Evolutionary conservation across 169 alveolate genomes (phyloP), one percentile per base, ranked within the genome.

Genomic region (Sarcocystis neurona): DNA sequence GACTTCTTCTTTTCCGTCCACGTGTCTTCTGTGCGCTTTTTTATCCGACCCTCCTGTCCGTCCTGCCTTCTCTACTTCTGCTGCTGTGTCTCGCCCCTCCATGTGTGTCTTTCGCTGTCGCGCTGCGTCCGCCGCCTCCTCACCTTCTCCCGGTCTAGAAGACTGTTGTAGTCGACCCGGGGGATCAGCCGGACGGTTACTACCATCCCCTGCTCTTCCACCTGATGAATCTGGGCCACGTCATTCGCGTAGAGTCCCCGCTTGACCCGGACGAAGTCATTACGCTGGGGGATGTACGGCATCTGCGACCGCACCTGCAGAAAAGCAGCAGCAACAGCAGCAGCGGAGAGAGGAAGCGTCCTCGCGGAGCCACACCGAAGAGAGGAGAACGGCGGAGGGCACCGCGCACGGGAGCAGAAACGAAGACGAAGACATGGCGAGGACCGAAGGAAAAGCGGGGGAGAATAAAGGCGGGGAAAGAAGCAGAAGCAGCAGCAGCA

Each of bases 241-340:
- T 84, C 89, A 68, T 48, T 48, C 30, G 74, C 89, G 48, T 84
- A 84, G 41, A 84, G 68, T 6, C 89, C 89, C 50, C 89, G 43
- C 89, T 84, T 84, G n/a, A 84, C 80, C 2, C 89, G 89, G 56
- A 60, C 89, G 44, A 68, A 84, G 70, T 84, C 89, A 50, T 44
- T 44, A 1, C 84, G 70, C 70, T 84, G 89, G 39, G 89, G 89
- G 32, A 84, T 79, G 48, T 39, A 84, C 60, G 56, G 60, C 80
- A 39, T 20, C 75, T 50, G 87, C 50, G 53, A 79, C 18, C 87
- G 48, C n/a, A 79, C 70, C 58, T 34, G 63, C 74, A 20, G 32
- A 50, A 18, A 75, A 20, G 63, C 10, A 20, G 63, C 10, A 43
- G 4, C 56, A 41, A 58, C 41, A 79, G 5, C 23, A 82, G 58